Evolutionary conservation across 768 basidiomycete genomes (phyloP), one percentile per base, ranked within the genome.

Genomic region (Royoungia palumana): DNA sequence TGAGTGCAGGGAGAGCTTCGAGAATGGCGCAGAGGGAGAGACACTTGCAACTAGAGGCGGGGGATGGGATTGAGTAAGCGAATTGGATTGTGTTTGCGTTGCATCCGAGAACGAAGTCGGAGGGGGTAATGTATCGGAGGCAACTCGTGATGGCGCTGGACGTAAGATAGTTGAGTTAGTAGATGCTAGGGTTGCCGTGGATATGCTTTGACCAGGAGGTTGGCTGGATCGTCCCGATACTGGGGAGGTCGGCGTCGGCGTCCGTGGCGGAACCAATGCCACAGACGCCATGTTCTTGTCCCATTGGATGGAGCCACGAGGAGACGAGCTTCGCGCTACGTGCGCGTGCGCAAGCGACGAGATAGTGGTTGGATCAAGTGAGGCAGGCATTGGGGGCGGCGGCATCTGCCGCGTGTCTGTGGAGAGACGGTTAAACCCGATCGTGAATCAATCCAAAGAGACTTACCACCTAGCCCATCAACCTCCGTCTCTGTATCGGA

Each of bases 1-100:
- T 38, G 67, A 67, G 55, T 75, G 54, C 53, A 81, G 50, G 2
- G 81, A 80, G 34, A 82, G 67, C 42, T 74, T 76, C 38, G 81
- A 75, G 50, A 82, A 82, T 0, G 77, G 70, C 4, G 67, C 62
- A 0, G 79, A 72, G 1, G 78, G 79, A 0, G 79, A 80, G 3
- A 62, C 59, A 3, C 51, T 53, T n/a, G 63, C 32, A 6, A 22
- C 40, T 17, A 51, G 27, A 21, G 41, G 40, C 24, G 34, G 14
- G 8, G 50, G 13, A 9, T 47, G 48, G 13, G 47, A 11, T 6
- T 9, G 47, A 10, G 12, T 4, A 5, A 27, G 25, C 10, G 21
- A 41, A n/a, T 41, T 32, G 4, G 44, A 30, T 28, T 38, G 51
- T 6, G 25, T 20, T 25, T 46, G 46, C 13, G 12, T 28, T 19